Conservation (phyloP, 1,284 basidiomycete genomes). For the Cystobasidium sp. region DNA sequence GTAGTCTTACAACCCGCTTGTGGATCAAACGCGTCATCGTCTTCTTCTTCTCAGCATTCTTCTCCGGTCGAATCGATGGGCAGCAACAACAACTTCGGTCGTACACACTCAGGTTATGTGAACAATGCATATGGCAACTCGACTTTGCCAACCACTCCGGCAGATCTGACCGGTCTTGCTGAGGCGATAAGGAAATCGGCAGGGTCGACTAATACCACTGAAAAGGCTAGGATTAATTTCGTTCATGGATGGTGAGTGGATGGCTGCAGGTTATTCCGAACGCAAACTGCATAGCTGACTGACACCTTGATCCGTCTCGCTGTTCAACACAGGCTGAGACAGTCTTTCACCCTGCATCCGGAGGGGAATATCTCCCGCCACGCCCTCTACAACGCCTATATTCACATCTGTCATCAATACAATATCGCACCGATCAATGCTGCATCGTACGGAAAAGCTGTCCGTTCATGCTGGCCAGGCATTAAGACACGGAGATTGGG, state of each 20-base stretch:
- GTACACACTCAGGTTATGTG: neutral
- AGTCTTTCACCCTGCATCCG: constrained; percentile 84
- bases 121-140: neutral
- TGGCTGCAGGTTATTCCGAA: neutral
- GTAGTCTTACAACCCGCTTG: too few relatives aligned
- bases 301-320: neutral
- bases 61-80: neutral
- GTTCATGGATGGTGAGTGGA: constrained; percentile 34
- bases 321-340: constrained; percentile 62
- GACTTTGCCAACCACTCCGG: neutral
- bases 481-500: constrained; percentile 91
- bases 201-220: constrained; percentile 18
- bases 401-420: constrained; percentile 84
- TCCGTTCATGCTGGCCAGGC: constrained; percentile 85
- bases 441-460: constrained; percentile 89
- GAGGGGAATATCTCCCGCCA: constrained; percentile 86
- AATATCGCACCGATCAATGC: constrained; percentile 91
- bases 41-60: neutral
- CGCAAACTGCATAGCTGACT: too few relatives aligned
- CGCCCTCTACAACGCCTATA: constrained; percentile 87
- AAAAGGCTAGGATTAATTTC: constrained; percentile 35
- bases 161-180: neutral
- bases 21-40: neutral
- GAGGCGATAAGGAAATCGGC: neutral
- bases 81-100: neutral